Evolutionary conservation across 331 rosid genomes (phyloP).

Genomic region (Pyrus hybrid): DNA sequence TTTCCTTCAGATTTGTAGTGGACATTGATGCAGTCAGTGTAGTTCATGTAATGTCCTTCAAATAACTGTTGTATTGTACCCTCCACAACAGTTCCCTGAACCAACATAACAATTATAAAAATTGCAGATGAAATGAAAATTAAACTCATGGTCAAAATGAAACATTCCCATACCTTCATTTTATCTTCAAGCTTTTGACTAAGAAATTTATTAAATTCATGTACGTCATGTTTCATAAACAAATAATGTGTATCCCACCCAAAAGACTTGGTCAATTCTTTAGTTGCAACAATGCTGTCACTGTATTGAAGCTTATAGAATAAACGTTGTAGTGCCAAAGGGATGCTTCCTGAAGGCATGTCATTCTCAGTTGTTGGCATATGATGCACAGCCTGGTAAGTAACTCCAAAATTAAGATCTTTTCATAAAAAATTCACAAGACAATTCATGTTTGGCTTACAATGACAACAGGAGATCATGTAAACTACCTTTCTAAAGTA

Average conservation of each 20-base stretch:
- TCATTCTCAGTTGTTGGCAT: constrained; percentile 99
- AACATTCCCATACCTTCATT: constrained; percentile 64
- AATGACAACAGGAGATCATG: background rate
- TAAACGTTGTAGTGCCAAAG: constrained; percentile 77
- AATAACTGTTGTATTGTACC: constrained; percentile 96
- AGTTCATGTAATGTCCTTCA: constrained; percentile 98
- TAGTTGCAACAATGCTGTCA: constrained; percentile 91
- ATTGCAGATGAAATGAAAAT: background rate
- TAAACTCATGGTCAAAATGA: background rate
- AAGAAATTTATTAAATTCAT: constrained; percentile 86
- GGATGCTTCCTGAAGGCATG: constrained; percentile 94
- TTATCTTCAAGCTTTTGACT: constrained; percentile 98
- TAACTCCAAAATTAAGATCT: constrained; percentile 19
- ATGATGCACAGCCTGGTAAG: constrained; percentile 92
- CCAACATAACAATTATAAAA: constrained; percentile 2
- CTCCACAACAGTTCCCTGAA: constrained; percentile 95
- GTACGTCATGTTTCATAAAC: constrained; percentile 99
- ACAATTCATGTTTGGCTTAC: background rate
- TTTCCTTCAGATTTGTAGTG: constrained; percentile 93
- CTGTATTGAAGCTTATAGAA: constrained; percentile 83
- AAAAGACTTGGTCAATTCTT: constrained; percentile 93
- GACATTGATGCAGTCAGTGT: constrained; percentile 92
- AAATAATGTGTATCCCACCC: constrained; percentile 99
- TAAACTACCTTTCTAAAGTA: constrained; percentile 69
- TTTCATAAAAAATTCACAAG: constrained; percentile 1